phyloP scores from a whole-genome alignment of 139 green algal genomes.

The Astrephomene gubernaculifera region DNA sequence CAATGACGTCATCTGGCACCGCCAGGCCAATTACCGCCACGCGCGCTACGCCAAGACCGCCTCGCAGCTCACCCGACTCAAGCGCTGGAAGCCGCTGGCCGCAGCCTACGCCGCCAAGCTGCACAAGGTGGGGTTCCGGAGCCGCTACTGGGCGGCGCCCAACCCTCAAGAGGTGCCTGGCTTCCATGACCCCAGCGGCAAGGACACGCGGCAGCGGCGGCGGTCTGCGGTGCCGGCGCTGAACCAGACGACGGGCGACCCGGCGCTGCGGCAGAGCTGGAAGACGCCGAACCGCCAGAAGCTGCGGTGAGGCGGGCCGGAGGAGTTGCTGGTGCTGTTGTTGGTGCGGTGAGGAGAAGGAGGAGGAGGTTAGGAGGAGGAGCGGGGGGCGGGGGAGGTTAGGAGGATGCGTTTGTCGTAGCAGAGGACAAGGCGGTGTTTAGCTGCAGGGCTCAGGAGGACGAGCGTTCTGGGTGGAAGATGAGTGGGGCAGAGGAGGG shows the following conservation, averaged over 20 bases:
- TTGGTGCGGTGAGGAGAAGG: neutral
- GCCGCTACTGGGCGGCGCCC: conserved; percentile 42
- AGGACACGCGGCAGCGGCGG: neutral
- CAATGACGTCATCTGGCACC: conserved; percentile 48
- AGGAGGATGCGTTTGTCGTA: neutral
- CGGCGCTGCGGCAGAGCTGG: conserved; percentile 36
- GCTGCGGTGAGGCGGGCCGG: neutral
- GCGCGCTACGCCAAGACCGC: conserved; percentile 15
- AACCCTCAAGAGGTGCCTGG: conserved; percentile 31
- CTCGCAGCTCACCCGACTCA: conserved; percentile 19
- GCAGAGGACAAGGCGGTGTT: neutral
- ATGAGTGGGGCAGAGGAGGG: neutral
- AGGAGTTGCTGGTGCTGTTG: too few relatives aligned
- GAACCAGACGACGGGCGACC: conserved; percentile 10
- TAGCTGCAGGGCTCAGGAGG: neutral
- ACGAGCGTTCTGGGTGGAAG: neutral
- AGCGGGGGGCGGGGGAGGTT: neutral
- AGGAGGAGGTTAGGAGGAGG: neutral
- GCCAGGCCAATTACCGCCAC: conserved; percentile 43
- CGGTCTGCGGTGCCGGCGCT: conserved; percentile 2
- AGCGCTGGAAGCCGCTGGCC: conserved; percentile 43
- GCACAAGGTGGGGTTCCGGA: conserved; percentile 24
- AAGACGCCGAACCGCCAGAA: conserved; percentile 3
- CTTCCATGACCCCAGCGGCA: neutral
- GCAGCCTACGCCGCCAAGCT: conserved; percentile 25